A percentile compares a stretch with the other conserved stretches of the same genome.
phyloP scores from a whole-genome alignment of 257 asterid species.

The Solanum neorickii region DNA sequence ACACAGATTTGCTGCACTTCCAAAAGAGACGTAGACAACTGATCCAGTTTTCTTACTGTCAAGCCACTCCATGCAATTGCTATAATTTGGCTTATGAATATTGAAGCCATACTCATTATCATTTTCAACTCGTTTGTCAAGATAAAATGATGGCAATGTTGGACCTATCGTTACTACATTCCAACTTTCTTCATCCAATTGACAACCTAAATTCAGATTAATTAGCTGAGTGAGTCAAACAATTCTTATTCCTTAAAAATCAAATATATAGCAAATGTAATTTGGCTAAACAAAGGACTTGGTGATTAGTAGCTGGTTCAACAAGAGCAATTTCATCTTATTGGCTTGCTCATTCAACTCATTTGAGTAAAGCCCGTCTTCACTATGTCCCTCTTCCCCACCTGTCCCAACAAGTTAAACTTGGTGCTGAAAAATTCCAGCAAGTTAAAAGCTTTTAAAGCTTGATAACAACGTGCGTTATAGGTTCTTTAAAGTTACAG shows the following conservation, averaged over 20 bases:
- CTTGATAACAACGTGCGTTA: not conserved
- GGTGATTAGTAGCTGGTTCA: no score
- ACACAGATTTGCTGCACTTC: slow-evolving; percentile 31
- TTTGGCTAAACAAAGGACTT: no score
- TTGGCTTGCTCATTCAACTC: no score
- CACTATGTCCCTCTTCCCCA: not conserved
- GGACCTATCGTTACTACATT: slow-evolving; percentile 40
- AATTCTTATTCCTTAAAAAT: not conserved
- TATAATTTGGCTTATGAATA: slow-evolving; percentile 16
- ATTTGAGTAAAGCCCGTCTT: no score
- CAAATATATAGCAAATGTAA: not conserved
- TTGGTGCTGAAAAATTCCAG: not conserved
- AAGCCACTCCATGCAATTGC: slow-evolving; percentile 39
- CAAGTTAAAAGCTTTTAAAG: not conserved
- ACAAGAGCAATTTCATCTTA: no score
- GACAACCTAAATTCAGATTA: slow-evolving; percentile 21
- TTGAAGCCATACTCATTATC: slow-evolving; percentile 37
- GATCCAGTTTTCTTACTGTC: slow-evolving; percentile 25
- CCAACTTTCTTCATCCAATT: slow-evolving; percentile 48
- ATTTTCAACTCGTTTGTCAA: slow-evolving; percentile 33
- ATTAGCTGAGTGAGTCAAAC: not conserved
- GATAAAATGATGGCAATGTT: slow-evolving; percentile 38
- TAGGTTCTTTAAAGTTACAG: not conserved
- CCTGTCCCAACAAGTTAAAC: not conserved
- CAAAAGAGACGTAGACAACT: slow-evolving; percentile 37